Conservation (phyloP, 2,329 filamentous ascomycete species). For the Pyrenophora seminiperda region DNA sequence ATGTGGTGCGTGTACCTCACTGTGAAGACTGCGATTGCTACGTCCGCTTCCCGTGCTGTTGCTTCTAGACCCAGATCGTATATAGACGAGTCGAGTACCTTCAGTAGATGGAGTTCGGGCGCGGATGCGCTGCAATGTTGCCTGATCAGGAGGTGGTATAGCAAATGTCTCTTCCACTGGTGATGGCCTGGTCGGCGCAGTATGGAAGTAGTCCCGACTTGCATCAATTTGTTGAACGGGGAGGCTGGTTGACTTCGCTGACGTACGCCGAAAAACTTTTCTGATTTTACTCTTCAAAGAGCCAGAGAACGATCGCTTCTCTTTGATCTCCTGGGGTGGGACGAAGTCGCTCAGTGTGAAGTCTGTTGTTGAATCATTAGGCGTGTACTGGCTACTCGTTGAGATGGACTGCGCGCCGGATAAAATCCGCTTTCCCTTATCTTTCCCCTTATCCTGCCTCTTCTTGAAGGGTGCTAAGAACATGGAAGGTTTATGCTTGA, state of each 20-base stretch:
- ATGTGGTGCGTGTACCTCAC: conserved; percentile 57
- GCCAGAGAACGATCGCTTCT: conserved; percentile 66
- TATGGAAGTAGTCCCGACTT: conserved; percentile 46
- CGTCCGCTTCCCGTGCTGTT: conserved; percentile 31
- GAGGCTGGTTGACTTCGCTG: conserved; percentile 39
- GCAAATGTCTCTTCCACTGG: conserved; percentile 41
- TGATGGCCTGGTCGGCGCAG: conserved; percentile 7
- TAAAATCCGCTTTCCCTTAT: conserved; percentile 21
- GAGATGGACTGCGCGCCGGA: conserved; percentile 25
- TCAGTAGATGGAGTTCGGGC: conserved; percentile 36
- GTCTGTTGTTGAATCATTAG: conserved; percentile 15
- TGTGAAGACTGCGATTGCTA: conserved; percentile 39
- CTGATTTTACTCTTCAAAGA: conserved; percentile 67
- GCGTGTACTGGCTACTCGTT: conserved; percentile 12
- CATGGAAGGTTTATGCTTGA: conserved; percentile 52
- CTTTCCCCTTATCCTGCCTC: conserved; percentile 41
- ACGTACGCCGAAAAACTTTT: conserved; percentile 58
- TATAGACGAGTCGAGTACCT: conserved; percentile 9
- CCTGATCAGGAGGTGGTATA: conserved; percentile 48
- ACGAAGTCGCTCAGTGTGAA: conserved; percentile 27
- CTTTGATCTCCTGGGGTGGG: conserved; percentile 53
- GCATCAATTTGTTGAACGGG: conserved; percentile 62
- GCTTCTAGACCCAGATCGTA: conserved; percentile 27
- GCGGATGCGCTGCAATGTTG: conserved; percentile 52
- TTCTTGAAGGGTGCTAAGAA: conserved; percentile 54